Percentiles rank a stretch among this genome's conserved stretches.
Conservation (phyloP, 2,329 filamentous ascomycete genomes). For the Aspergillus cejpii region DNA sequence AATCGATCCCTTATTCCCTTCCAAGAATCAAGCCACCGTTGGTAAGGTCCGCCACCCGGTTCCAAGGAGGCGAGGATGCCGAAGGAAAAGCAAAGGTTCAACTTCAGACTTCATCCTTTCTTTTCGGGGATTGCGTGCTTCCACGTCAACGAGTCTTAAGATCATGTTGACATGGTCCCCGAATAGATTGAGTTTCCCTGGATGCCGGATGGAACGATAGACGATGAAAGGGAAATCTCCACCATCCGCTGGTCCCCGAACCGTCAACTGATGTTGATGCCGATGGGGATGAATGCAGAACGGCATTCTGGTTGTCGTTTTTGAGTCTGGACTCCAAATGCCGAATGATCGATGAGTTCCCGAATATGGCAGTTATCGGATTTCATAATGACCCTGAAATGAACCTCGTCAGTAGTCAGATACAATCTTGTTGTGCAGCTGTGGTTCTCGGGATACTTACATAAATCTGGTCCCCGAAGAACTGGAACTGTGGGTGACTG, state of each 20-base stretch:
- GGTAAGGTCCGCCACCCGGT: too few species aligned
- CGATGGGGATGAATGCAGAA: too few species aligned
- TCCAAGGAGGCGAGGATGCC: too few species aligned
- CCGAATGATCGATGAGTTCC: background rate
- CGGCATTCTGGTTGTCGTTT: too few species aligned
- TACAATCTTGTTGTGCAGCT: background rate
- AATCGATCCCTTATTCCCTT: too few species aligned
- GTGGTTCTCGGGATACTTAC: background rate
- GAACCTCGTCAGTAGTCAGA: background rate
- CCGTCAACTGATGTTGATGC: background rate
- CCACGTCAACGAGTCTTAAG: background rate
- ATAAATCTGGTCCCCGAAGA: background rate
- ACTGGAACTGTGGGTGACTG: too few species aligned
- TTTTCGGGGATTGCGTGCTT: background rate
- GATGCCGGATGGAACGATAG: background rate
- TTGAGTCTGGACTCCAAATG: too few species aligned
- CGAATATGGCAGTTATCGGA: background rate
- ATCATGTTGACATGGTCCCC: background rate
- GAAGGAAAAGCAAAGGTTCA: background rate
- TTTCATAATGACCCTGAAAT: background rate
- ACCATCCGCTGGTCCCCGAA: background rate
- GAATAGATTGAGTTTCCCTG: background rate
- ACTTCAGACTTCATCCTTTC: background rate
- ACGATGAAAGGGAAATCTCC: background rate
- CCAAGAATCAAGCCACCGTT: too few species aligned